These are phyloP conservation scores for Aspergillus bertholletiae DNA, from an alignment of 495 filamentous ascomycete species.

Conservation along the genomic window DNA sequence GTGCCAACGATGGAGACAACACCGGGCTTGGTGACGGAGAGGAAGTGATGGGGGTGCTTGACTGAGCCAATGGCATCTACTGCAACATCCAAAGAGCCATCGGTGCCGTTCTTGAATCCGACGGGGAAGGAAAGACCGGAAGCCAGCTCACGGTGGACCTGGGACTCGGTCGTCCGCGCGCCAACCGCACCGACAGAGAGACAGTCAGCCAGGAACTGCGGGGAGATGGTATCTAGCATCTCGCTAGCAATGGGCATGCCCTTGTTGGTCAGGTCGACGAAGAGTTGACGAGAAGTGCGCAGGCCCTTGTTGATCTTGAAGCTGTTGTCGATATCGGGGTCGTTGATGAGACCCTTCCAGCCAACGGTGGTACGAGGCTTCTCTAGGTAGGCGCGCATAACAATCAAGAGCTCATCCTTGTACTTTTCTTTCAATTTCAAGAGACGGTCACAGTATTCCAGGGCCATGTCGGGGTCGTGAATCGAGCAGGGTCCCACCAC, in stretches of 20 bases:
- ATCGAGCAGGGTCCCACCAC: conserved; percentile 96
- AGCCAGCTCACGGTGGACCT: conserved; percentile 92
- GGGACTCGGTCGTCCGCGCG: conserved; percentile 91
- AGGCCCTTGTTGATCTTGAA: conserved; percentile 99
- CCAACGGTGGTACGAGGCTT: conserved; percentile 98
- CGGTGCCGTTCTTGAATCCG: conserved; percentile 99
- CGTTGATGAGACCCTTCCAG: conserved; percentile 99
- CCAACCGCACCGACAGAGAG: conserved; percentile 90
- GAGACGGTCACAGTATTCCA: conserved; percentile 89
- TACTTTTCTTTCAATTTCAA: conserved; percentile 84
- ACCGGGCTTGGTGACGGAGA: conserved; percentile 96
- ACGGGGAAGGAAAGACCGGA: conserved; percentile 95
- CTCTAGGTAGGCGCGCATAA: conserved; percentile 98
- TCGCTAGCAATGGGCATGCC: conserved; percentile 99
- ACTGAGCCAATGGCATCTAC: conserved; percentile 97
- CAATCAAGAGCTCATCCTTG: conserved; percentile 82
- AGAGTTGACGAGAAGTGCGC: conserved; percentile 81
- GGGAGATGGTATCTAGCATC: conserved; percentile 98
- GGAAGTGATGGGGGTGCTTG: conserved; percentile 91
- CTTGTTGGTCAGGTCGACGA: conserved; percentile 87
- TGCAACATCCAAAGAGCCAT: conserved; percentile 83
- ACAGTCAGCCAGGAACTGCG: conserved; percentile 95
- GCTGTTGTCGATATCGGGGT: conserved; percentile 96
- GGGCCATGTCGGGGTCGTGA: conserved; percentile 87
- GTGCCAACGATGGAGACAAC: conserved; percentile 96